Evolutionary conservation across 768 basidiomycete genomes (phyloP), one percentile per base, ranked within the genome.

Genomic region (Russula sp.): DNA sequence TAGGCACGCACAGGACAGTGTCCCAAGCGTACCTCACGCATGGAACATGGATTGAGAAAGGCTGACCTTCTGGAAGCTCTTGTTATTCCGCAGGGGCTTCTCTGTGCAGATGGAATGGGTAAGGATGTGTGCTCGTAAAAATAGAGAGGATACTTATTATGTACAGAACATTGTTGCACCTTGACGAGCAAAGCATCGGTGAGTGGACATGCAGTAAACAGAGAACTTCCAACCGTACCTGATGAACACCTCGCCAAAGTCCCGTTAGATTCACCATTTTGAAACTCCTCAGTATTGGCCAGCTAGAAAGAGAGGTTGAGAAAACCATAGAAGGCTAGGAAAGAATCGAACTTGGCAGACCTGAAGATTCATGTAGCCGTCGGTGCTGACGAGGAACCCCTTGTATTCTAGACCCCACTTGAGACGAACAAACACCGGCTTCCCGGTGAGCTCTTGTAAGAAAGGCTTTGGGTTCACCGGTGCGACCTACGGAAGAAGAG

Each of bases 351-450:
- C 62, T 40, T 30, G 40, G 74, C 79, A 65, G 71, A 92, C 96
- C 82, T 99, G 97, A 53, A 99, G 84, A 76, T 99, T 99, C 97
- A 98, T 98, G 79, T 97, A 99, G 14, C 93, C 93, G 76, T 99
- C 97, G 8, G 97, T 98, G 72, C 92, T 95, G 69, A 99, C 97
- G 67, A 99, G 83, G 79, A 97, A 99, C 49, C 97, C 97, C 80
- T 94, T 97, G 83, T 98, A 98, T 74, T 98, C 94, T 57, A 98
- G 82, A 66, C 97, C 97, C 97, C 97, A 99, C 80, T 99, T 99
- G 72, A 99, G 84, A 65, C 86, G 85, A 67, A 98, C 97, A 72
- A 87, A 91, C 51, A 98, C 92, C 44, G 90, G 88, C 80, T 99
- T 98, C 67, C 97, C 97, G 30, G 97, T 98, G 69, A 98, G 87